Conservation (phyloP, 306 rosid species). For the Inga leiocalycina region DNA sequence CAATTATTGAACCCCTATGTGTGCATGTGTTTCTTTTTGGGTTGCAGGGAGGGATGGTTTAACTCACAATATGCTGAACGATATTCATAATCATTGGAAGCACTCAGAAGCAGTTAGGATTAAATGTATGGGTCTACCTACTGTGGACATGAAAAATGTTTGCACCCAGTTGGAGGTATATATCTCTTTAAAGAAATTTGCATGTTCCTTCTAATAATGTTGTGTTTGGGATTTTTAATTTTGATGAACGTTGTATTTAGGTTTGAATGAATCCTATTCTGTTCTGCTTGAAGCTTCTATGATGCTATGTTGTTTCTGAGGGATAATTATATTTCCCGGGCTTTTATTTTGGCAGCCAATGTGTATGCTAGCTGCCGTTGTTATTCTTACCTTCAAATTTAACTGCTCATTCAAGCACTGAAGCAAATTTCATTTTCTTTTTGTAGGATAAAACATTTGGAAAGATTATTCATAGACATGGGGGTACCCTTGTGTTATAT, state of each 20-base stretch:
- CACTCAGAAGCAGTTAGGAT: slow-evolving; percentile 80
- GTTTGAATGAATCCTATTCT: slow-evolving; percentile 2
- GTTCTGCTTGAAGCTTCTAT: slow-evolving; percentile 15
- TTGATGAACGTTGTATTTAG: not conserved
- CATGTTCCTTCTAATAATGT: not conserved
- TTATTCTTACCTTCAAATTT: slow-evolving; percentile 14
- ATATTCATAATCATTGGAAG: slow-evolving; percentile 85
- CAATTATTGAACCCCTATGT: slow-evolving; percentile 6
- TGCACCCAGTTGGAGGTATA: slow-evolving; percentile 81
- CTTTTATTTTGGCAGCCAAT: slow-evolving; percentile 3
- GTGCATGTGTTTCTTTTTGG: slow-evolving; percentile 6
- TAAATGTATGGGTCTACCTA: slow-evolving; percentile 90
- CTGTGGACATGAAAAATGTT: slow-evolving; percentile 91
- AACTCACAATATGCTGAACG: slow-evolving; percentile 92
- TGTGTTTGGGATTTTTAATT: not conserved
- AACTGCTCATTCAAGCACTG: not conserved
- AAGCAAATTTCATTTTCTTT: slow-evolving; percentile 36
- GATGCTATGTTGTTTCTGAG: not conserved
- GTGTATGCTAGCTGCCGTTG: not conserved
- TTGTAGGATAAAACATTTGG: slow-evolving; percentile 90
- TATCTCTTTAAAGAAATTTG: slow-evolving; percentile 14
- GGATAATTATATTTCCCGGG: not conserved
- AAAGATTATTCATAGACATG: slow-evolving; percentile 73
- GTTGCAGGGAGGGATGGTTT: slow-evolving; percentile 90
- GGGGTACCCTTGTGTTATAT: slow-evolving; percentile 77